These are phyloP conservation scores for Dothistroma septosporum DNA, from an alignment of 2,329 filamentous ascomycete species.

Conservation along the genomic window DNA sequence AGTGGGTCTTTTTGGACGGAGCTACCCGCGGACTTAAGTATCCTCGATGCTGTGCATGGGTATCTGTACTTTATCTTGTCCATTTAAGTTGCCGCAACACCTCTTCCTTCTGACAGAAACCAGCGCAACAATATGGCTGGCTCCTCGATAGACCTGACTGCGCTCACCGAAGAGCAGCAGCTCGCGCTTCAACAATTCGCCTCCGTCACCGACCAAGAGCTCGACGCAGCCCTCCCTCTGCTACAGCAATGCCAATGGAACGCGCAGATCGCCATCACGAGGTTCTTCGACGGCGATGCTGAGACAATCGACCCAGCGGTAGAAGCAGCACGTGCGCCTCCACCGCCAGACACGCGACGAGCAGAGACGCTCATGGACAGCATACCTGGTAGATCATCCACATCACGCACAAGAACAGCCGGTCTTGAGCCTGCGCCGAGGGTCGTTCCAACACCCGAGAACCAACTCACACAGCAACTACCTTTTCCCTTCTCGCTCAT, in stretches of 20 bases:
- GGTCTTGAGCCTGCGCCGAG: conserved; percentile 70
- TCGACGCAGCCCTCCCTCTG: conserved; percentile 70
- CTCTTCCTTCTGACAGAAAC: not conserved
- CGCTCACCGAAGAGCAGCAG: conserved; percentile 74
- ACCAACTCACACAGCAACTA: conserved; percentile 62
- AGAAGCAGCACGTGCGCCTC: conserved; percentile 66
- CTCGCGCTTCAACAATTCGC: conserved; percentile 83
- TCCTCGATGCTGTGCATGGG: not conserved
- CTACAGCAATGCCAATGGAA: conserved; percentile 93
- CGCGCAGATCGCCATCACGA: conserved; percentile 89
- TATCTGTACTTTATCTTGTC: not conserved
- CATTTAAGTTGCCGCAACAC: not conserved
- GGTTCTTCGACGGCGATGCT: conserved; percentile 95
- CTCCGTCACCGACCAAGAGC: conserved; percentile 78
- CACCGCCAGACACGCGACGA: conserved; percentile 60
- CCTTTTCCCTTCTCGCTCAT: conserved; percentile 73
- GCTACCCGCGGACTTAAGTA: not conserved
- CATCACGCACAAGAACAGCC: conserved; percentile 13
- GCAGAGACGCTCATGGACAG: conserved; percentile 65
- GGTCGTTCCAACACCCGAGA: conserved; percentile 70
- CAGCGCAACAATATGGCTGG: conserved; percentile 2
- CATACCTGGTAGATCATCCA: conserved; percentile 40
- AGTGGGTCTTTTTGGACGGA: not conserved
- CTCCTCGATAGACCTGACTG: conserved; percentile 53
- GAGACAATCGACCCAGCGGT: conserved; percentile 78